Conservation (phyloP, 305 asterid species). For the Rubia balearica region DNA sequence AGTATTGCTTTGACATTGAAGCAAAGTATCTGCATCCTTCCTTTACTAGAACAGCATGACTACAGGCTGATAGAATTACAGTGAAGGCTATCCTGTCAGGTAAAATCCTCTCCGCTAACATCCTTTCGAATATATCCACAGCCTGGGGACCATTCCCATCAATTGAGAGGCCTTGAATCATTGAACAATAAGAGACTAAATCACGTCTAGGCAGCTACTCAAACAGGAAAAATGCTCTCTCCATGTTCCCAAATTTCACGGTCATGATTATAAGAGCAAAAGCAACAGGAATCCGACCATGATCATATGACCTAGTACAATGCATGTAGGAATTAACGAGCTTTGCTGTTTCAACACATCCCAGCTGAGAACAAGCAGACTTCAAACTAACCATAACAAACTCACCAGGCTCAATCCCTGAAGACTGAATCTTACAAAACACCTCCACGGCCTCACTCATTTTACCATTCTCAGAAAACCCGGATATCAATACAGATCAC, state of each 20-base stretch:
- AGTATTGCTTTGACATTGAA: constrained; percentile 37
- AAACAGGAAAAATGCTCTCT: constrained; percentile 41
- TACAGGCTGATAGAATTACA: constrained; percentile 56
- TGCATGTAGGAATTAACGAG: constrained; percentile 48
- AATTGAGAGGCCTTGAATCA: constrained; percentile 66
- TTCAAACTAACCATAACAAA: constrained; percentile 60
- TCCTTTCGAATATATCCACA: constrained; percentile 42
- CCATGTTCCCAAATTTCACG: constrained; percentile 70
- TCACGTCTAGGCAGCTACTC: constrained; percentile 52
- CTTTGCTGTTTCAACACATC: constrained; percentile 52
- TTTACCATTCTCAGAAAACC: constrained; percentile 62
- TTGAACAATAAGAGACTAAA: constrained; percentile 55
- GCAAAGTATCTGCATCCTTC: constrained; percentile 43
- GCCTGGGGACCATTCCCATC: constrained; percentile 52
- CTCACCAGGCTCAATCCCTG: constrained; percentile 53
- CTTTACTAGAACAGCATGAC: constrained; percentile 49
- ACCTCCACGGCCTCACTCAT: constrained; percentile 47
- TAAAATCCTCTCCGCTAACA: constrained; percentile 54
- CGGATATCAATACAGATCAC: constrained; percentile 68
- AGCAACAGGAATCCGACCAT: constrained; percentile 36
- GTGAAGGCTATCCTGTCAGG: constrained; percentile 77
- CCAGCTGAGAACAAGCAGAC: constrained; percentile 74
- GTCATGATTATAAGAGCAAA: constrained; percentile 75
- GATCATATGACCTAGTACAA: constrained; percentile 34
- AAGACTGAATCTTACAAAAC: constrained; percentile 40